phyloP scores from a whole-genome alignment of 1,284 basidiomycete species.

The Trametes hirsuta region DNA sequence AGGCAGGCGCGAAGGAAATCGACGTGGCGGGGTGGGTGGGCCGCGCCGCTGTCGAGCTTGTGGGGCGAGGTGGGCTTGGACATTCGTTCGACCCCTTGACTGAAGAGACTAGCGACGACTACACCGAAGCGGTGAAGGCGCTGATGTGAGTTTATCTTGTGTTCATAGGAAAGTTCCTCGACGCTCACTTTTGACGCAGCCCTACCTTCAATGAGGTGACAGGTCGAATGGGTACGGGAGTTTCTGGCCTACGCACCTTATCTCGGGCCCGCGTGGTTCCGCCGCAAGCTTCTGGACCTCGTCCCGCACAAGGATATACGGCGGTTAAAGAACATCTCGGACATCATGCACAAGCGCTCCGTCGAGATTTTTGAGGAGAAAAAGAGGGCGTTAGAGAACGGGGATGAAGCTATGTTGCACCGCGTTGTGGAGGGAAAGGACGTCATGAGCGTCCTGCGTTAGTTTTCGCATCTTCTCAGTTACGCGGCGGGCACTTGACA shows the following conservation, averaged over 20 bases:
- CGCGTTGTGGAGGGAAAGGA: slow-evolving; percentile 39
- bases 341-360: slow-evolving; percentile 42
- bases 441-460: slow-evolving; percentile 46
- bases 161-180: not conserved
- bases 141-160: not conserved
- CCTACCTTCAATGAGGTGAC: not conserved
- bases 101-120: slow-evolving; percentile 28
- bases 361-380: slow-evolving; percentile 43
- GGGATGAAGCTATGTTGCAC: slow-evolving; percentile 9
- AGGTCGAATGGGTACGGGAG: not conserved
- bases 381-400: slow-evolving; percentile 29
- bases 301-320: slow-evolving; percentile 40
- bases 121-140: not conserved
- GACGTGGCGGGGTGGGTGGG: slow-evolving; percentile 40
- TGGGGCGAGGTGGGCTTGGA: slow-evolving; percentile 43
- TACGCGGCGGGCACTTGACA: slow-evolving; percentile 7
- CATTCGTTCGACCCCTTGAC: slow-evolving; percentile 25
- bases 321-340: slow-evolving; percentile 37
- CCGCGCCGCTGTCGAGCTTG: slow-evolving; percentile 42
- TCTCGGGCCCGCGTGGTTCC: slow-evolving; percentile 39
- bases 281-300: slow-evolving; percentile 37
- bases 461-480: not conserved
- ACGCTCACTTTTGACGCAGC: not conserved
- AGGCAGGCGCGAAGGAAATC: slow-evolving; percentile 27
- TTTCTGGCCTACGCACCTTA: slow-evolving; percentile 36